These are phyloP conservation scores for Avena eriantha DNA, from an alignment of 176 grass and related monocot species.

Conservation along the genomic window DNA sequence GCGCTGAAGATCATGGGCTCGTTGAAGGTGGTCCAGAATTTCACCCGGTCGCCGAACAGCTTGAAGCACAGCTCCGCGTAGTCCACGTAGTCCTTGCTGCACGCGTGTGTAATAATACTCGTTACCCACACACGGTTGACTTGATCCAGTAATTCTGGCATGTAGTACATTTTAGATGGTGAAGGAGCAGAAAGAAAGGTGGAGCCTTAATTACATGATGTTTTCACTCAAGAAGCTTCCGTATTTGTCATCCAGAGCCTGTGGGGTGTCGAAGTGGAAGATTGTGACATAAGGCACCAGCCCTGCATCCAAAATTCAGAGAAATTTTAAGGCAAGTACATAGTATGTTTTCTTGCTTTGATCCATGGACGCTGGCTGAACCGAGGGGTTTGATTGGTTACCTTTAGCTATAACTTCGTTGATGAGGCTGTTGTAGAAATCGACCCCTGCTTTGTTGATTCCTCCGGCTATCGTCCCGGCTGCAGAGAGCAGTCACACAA, in stretches of 20 bases:
- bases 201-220: constrained; percentile 25
- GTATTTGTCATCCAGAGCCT: constrained; percentile 63
- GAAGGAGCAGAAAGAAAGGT: background rate
- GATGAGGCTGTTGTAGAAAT: constrained; percentile 70
- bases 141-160: too few relatives aligned
- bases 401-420: constrained; percentile 62
- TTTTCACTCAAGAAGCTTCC: constrained; percentile 53
- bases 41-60: constrained; percentile 68
- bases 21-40: constrained; percentile 70
- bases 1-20: constrained; percentile 54
- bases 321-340: too few relatives aligned
- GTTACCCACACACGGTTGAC: background rate
- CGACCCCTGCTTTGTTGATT: constrained; percentile 61
- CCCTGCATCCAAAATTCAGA: constrained; percentile 34
- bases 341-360: background rate
- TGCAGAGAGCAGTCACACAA: background rate
- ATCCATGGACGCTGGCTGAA: background rate
- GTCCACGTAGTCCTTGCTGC: constrained; percentile 53
- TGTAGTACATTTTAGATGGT: background rate
- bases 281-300: constrained; percentile 64
- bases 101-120: background rate
- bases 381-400: background rate
- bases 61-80: constrained; percentile 59
- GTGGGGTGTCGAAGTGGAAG: constrained; percentile 67
- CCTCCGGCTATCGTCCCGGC: constrained; percentile 63